Evolutionary conservation across 139 green algal species (phyloP), one percentile per base, ranked within the genome.

Genomic region (Edaphochlamys debaryana): DNA sequence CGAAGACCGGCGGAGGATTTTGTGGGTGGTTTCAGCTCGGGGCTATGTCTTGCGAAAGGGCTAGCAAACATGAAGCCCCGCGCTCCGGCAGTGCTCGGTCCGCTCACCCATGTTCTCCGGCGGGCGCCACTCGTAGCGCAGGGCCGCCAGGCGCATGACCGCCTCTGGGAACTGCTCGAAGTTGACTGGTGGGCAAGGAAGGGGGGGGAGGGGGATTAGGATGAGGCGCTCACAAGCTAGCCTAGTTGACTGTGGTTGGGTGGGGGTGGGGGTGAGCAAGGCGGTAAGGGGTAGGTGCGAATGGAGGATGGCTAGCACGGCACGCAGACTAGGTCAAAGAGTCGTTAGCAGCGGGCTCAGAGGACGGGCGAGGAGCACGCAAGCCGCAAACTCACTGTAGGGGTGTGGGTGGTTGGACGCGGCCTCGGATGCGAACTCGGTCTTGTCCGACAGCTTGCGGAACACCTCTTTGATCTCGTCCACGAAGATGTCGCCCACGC

Each of bases 101-200:
- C n/a, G 30, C 63, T 74, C 67, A 77, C 79, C 82, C 40, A 73
- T 29, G 67, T 78, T 84, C 36, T 87, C 82, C 23, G 82, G 82
- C 42, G 82, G 82, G 34, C 82, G 67, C 82, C 82, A 87, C 69
- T 87, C 82, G 67, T 84, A 87, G 37, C 64, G 63, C 37, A 76
- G 56, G 0, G 82, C 82, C 11, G 82, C 82, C 52, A 87, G 58
- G 29, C 82, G 82, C 29, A 81, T 41, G 3, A 87, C 32, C 0
- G 67, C 67, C 67, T 87, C 82, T 0, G 71, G 69, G 74, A 83
- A 87, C 69, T 76, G n/a, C 30, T 54, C n/a, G n/a, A n/a, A n/a
- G 8, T n/a, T n/a, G n/a, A n/a, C n/a, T n/a, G n/a, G n/a, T 23
- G 66, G 66, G 34, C 64, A 34, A 48, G 34, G 36, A 48, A 36